Evolutionary conservation across 73 alveolate genomes (phyloP).

Genomic region (Paramecium primaurelia): DNA sequence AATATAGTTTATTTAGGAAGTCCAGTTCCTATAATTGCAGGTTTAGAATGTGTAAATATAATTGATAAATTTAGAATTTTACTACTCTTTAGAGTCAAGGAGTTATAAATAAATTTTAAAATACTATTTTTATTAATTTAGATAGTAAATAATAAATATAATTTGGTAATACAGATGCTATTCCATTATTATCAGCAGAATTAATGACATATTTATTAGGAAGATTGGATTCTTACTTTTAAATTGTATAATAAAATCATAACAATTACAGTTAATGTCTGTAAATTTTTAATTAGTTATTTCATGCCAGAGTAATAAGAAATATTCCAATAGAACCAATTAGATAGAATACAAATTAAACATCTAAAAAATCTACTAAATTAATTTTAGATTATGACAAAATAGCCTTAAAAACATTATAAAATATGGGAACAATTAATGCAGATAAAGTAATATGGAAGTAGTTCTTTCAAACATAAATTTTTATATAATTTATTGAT

Average conservation of each 20-base stretch:
- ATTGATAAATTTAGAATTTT: not conserved
- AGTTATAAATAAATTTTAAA: not conserved
- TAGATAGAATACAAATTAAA: not conserved
- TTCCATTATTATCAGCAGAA: constrained; percentile 32
- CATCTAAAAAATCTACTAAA: not conserved
- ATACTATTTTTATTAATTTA: not conserved
- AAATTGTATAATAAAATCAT: not conserved
- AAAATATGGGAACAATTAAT: not conserved
- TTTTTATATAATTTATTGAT: constrained; percentile 38
- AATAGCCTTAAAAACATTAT: not conserved
- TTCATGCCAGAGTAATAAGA: not conserved
- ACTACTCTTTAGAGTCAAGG: not conserved
- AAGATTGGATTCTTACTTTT: not conserved
- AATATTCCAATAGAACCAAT: constrained; percentile 1
- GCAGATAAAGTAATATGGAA: constrained; percentile 25
- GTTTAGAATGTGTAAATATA: not conserved
- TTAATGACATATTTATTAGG: not conserved
- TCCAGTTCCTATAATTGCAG: constrained; percentile 38
- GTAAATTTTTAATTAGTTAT: not conserved
- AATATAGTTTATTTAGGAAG: not conserved
- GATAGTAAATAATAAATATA: not conserved
- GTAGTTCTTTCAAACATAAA: constrained; percentile 4
- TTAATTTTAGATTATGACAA: not conserved
- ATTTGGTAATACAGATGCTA: not conserved
- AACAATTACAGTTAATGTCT: not conserved